phyloP scores from a whole-genome alignment of 495 filamentous ascomycete species.

The Trichoderma asperelloides region DNA sequence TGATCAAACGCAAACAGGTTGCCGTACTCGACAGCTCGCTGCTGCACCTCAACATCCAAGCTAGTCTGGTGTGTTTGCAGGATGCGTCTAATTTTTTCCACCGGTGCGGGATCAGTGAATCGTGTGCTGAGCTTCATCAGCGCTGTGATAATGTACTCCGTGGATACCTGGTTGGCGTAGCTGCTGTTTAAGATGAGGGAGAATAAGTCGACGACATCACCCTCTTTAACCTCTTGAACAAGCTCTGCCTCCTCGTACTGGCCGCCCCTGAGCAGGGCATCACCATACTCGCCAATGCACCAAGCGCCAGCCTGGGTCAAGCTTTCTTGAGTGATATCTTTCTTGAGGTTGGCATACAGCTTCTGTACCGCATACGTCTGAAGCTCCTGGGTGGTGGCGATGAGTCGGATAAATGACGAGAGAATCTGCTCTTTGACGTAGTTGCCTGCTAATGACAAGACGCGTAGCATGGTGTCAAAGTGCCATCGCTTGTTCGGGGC shows the following conservation, averaged over 20 bases:
- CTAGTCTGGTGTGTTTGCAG: constrained; percentile 67
- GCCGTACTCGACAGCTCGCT: constrained; percentile 87
- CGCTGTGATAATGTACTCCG: constrained; percentile 91
- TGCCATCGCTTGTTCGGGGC: constrained; percentile 98
- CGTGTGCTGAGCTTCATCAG: constrained; percentile 93
- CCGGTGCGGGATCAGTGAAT: constrained; percentile 68
- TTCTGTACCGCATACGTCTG: constrained; percentile 97
- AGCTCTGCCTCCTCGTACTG: constrained; percentile 94
- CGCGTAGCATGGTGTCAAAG: constrained; percentile 92
- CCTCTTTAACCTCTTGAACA: constrained; percentile 80
- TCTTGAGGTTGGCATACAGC: constrained; percentile 79
- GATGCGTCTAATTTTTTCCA: constrained; percentile 74
- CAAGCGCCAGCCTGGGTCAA: constrained; percentile 90
- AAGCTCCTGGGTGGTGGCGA: constrained; percentile 87
- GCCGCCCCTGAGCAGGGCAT: constrained; percentile 76
- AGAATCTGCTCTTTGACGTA: constrained; percentile 97
- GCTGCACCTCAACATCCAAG: constrained; percentile 90
- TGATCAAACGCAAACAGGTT: constrained; percentile 88
- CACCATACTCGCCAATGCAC: constrained; percentile 97
- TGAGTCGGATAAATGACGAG: constrained; percentile 90
- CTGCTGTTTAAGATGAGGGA: constrained; percentile 85
- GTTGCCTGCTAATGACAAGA: constrained; percentile 87
- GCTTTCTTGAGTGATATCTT: constrained; percentile 94
- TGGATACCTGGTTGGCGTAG: constrained; percentile 79
- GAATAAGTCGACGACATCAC: constrained; percentile 85